These are phyloP conservation scores for Eremochloa ophiuroides DNA, from an alignment of 176 grass and related monocot species.

Conservation along the genomic window DNA sequence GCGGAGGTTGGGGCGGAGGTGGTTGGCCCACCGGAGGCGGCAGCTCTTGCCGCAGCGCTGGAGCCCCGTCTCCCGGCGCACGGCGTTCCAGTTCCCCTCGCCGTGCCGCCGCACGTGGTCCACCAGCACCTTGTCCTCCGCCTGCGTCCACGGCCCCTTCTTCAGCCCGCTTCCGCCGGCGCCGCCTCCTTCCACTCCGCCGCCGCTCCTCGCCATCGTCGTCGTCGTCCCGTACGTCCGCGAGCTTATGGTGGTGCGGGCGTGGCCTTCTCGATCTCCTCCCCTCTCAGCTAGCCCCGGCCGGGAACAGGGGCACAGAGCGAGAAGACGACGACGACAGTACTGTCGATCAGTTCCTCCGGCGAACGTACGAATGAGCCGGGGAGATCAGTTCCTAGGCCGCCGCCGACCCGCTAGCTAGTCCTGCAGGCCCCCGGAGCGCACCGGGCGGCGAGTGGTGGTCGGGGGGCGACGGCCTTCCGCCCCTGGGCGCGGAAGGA, in stretches of 20 bases:
- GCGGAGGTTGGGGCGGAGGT: constrained; percentile 89
- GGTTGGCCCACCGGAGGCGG: constrained; percentile 89
- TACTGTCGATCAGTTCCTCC: neutral
- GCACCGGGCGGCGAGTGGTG: too few relatives aligned
- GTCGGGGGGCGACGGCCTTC: constrained; percentile 8
- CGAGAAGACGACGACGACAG: neutral
- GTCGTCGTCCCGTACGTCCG: neutral
- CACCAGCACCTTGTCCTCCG: constrained; percentile 65
- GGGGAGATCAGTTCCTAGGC: neutral
- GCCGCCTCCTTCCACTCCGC: neutral
- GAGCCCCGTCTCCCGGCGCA: constrained; percentile 68
- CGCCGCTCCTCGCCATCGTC: constrained; percentile 19
- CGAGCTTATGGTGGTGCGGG: neutral
- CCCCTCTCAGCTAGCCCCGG: constrained; percentile 37
- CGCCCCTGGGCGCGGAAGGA: constrained; percentile 17
- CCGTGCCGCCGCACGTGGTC: constrained; percentile 83
- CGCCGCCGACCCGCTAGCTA: neutral
- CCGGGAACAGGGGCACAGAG: constrained; percentile 30
- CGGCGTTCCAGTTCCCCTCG: constrained; percentile 86
- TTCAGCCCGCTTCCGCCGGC: constrained; percentile 16
- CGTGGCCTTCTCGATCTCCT: constrained; percentile 21
- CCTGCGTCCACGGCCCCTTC: constrained; percentile 94
- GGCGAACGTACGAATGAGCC: neutral
- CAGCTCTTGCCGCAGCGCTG: constrained; percentile 92
- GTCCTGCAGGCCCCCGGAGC: constrained; percentile 1